These are phyloP conservation scores for Debaryomyces robertsiae DNA, from an alignment of 1,139 yeast species.

Conservation along the genomic window DNA sequence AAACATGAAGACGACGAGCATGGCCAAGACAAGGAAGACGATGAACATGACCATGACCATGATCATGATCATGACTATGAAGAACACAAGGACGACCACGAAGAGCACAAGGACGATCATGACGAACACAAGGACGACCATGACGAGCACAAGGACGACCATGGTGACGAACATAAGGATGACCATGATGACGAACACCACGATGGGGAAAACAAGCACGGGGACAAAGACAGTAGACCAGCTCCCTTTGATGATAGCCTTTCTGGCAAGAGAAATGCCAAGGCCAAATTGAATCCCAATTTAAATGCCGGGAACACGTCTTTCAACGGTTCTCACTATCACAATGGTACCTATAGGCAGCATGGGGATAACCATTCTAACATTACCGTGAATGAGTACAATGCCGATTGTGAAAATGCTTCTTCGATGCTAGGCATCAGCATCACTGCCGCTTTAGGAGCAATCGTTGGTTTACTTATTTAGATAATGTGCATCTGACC, in stretches of 20 bases:
- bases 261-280: background rate
- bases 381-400: slow-evolving; percentile 10
- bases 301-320: slow-evolving; percentile 1
- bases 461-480: slow-evolving; percentile 25
- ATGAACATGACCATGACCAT: too few species aligned
- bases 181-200: too few species aligned
- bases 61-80: slow-evolving; percentile 2
- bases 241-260: background rate
- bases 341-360: slow-evolving; percentile 2
- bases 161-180: too few species aligned
- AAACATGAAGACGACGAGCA: slow-evolving; percentile 7
- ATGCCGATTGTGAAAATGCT: slow-evolving; percentile 21
- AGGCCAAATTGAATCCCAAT: slow-evolving; percentile 1
- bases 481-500: slow-evolving; percentile 11
- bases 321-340: slow-evolving; percentile 5
- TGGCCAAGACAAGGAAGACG: slow-evolving; percentile 4
- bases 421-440: slow-evolving; percentile 13
- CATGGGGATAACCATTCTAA: slow-evolving; percentile 12
- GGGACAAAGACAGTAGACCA: too few species aligned
- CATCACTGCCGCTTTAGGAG: slow-evolving; percentile 23
- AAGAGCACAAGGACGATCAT: too few species aligned
- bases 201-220: background rate
- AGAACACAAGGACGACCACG: background rate
- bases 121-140: slow-evolving; percentile 1
- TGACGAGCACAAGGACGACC: background rate